phyloP scores from a whole-genome alignment of 495 filamentous ascomycete genomes.

The Penicillium egyptiacum region DNA sequence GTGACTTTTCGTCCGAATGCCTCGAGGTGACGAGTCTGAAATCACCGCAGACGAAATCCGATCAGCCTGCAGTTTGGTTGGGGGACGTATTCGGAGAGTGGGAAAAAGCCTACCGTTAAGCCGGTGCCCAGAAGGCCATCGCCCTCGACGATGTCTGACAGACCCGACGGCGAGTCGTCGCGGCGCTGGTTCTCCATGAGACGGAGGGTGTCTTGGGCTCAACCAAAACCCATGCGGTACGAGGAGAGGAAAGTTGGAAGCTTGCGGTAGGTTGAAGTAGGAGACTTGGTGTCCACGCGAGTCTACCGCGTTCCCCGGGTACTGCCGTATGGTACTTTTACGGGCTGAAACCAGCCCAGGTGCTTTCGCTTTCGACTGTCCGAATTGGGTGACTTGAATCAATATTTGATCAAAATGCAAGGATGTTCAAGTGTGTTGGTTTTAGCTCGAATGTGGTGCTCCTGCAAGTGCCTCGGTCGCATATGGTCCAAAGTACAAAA shows the following conservation, averaged over 20 bases:
- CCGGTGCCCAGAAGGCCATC: slow-evolving; percentile 54
- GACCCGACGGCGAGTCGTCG: slow-evolving; percentile 48
- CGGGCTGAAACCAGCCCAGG: slow-evolving; percentile 11
- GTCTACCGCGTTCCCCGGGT: slow-evolving; percentile 40
- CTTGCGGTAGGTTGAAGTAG: slow-evolving; percentile 22
- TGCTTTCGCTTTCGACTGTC: slow-evolving; percentile 6
- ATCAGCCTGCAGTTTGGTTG: slow-evolving; percentile 12
- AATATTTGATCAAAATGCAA: background rate
- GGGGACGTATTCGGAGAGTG: slow-evolving; percentile 5
- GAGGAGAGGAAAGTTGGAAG: slow-evolving; percentile 16
- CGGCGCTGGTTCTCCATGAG: slow-evolving; percentile 49
- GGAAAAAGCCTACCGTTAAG: slow-evolving; percentile 45
- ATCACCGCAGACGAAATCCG: slow-evolving; percentile 3
- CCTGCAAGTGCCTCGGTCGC: slow-evolving; percentile 2
- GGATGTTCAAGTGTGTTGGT: background rate
- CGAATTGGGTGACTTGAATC: background rate
- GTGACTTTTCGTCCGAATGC: slow-evolving; percentile 94
- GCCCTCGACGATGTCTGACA: slow-evolving; percentile 49
- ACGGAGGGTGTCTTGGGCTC: slow-evolving; percentile 25
- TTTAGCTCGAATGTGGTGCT: background rate
- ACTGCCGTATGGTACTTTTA: slow-evolving; percentile 24
- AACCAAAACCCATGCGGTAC: slow-evolving; percentile 37
- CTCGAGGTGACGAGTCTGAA: slow-evolving; percentile 82
- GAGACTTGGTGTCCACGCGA: slow-evolving; percentile 38
- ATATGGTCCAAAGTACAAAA: slow-evolving; percentile 5